Conservation (phyloP, 441 rosid genomes). For the Kokia cookei region DNA sequence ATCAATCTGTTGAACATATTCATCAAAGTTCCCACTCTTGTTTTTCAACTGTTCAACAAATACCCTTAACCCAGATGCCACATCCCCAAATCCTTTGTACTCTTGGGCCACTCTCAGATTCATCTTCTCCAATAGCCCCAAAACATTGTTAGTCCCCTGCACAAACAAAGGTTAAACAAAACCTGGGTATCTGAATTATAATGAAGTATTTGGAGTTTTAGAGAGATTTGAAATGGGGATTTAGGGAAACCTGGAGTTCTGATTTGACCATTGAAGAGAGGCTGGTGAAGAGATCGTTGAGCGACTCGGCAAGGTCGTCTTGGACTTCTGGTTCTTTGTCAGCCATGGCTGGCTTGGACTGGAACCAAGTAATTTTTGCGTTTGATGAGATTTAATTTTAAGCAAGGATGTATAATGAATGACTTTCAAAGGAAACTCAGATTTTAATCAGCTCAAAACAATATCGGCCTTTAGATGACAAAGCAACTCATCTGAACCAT, state of each 20-base stretch:
- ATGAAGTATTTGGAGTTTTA: neutral
- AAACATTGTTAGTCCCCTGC: slow-evolving; percentile 58
- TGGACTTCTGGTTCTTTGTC: slow-evolving; percentile 12
- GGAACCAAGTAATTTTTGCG: neutral
- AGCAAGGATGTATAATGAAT: neutral
- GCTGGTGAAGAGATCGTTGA: slow-evolving; percentile 54
- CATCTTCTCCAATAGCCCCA: slow-evolving; percentile 86
- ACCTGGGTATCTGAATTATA: neutral
- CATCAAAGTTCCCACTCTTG: slow-evolving; percentile 57
- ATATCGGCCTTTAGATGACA: too few relatives aligned
- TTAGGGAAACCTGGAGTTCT: slow-evolving; percentile 58
- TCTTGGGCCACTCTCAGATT: slow-evolving; percentile 64
- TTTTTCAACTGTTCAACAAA: slow-evolving; percentile 73
- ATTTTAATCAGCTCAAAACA: too few relatives aligned
- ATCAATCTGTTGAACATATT: slow-evolving; percentile 69
- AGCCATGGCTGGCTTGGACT: slow-evolving; percentile 14
- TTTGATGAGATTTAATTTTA: neutral
- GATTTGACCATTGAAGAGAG: slow-evolving; percentile 72
- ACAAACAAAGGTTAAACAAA: neutral
- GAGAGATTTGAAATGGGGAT: neutral
- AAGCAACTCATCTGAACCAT: too few relatives aligned
- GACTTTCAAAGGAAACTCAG: neutral
- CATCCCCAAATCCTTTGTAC: slow-evolving; percentile 66
- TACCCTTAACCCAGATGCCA: slow-evolving; percentile 69
- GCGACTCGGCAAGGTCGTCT: slow-evolving; percentile 62